Base-by-base conservation (phyloP, 306 rosid species). In the Trifolium fragiferum region DNA sequence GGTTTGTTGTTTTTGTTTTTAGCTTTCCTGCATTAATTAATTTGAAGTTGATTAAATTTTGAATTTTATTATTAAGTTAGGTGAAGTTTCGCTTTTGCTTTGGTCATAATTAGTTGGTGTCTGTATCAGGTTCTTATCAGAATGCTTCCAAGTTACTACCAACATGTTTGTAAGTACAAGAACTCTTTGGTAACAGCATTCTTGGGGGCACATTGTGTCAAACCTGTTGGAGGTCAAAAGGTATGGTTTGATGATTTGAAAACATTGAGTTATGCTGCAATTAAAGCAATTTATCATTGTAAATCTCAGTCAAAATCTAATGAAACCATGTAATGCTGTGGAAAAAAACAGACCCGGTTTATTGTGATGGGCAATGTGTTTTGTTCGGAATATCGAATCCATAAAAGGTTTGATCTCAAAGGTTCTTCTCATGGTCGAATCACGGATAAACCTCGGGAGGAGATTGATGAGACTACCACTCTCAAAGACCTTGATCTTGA, bases 291-390 rank as follows among this genome's bases (percentile, higher is more conserved):
- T 80, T 54, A 11, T 19, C 18, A 30, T 60, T 37, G 12, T 46
- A 74, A 75, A 75, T 72, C 25, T n/a, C 59, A 37, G 69, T 61
- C 35, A 35, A 25, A 47, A 21, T 71, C 51, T 66, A 50, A 60
- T 72, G 43, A 58, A 57, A 27, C 27, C 20, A 18, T 67, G 66
- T 71, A 5, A 20, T 63, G 55, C 68, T 5, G n/a, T 79, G 80
- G 6, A 51, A 69, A 40, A 64, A 78, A 78, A 35, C 86, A 87
- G 88, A 87, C 58, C 11, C 78, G 86, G 76, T 84, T 87, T 60
- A 84, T 87, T 72, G 83, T 87, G 63, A 87, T 87, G 90, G 90
- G 90, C 55, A 87, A 87, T 77, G 84, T 87, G 40, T 87, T 87
- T 18, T 84, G 84, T 71, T 84, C 88, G 21, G 88, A 87, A 70